A percentile compares a stretch with the other conserved stretches of the same genome.
Conservation (phyloP, 2,329 filamentous ascomycete species). For the Monosporascus sp. region DNA sequence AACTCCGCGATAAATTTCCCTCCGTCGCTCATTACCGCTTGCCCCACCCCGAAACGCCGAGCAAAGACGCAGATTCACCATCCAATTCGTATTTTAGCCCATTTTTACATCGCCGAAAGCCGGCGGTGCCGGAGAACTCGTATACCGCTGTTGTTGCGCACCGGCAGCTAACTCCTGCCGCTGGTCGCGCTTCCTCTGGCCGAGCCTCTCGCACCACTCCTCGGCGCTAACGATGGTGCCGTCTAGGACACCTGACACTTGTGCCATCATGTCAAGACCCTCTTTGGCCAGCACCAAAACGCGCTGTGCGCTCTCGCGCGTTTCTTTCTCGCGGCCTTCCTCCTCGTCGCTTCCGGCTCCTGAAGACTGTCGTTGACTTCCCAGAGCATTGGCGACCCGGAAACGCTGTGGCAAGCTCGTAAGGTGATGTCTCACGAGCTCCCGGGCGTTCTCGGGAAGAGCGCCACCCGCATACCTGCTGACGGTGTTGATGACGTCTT, state of each 20-base stretch:
- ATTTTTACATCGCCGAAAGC: slow-evolving; percentile 3
- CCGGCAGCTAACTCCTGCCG: slow-evolving; percentile 19
- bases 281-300: slow-evolving; percentile 85
- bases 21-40: background rate
- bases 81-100: background rate
- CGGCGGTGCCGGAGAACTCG: background rate
- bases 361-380: slow-evolving; percentile 20
- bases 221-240: slow-evolving; percentile 88
- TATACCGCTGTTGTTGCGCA: slow-evolving; percentile 4
- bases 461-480: slow-evolving; percentile 89
- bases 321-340: slow-evolving; percentile 35
- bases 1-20: background rate
- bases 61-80: background rate
- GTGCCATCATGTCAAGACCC: slow-evolving; percentile 88
- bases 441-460: slow-evolving; percentile 79
- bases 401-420: slow-evolving; percentile 81
- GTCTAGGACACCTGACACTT: slow-evolving; percentile 82
- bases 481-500: slow-evolving; percentile 76
- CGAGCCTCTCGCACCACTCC: slow-evolving; percentile 79
- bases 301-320: slow-evolving; percentile 60
- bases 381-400: slow-evolving; percentile 59
- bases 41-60: background rate
- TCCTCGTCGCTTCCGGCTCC: slow-evolving; percentile 24
- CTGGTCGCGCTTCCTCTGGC: slow-evolving; percentile 38
- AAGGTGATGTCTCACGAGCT: slow-evolving; percentile 77